Percentiles rank a stretch among this genome's conserved stretches.
Evolutionary conservation across 2,329 filamentous ascomycete genomes (phyloP).

Genomic region (Graphium sp.): DNA sequence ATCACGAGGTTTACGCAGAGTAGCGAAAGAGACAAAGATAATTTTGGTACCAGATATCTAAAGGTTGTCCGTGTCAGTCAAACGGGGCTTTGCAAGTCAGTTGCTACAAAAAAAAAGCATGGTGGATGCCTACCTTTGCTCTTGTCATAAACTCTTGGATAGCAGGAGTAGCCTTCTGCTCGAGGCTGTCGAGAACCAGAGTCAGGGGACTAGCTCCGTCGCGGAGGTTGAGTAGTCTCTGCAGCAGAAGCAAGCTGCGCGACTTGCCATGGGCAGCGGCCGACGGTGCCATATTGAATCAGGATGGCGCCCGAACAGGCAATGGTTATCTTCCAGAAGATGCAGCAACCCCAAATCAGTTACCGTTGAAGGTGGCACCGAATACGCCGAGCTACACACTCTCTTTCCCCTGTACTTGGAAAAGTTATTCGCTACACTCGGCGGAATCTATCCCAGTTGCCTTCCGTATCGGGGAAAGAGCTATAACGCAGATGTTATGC

Average conservation of each 20-base stretch:
- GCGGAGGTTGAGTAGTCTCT: slow-evolving; percentile 63
- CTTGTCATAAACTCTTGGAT: slow-evolving; percentile 58
- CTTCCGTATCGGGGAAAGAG: no score
- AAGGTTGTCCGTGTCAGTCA: no score
- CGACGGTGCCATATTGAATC: slow-evolving; percentile 32
- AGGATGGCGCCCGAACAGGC: not conserved
- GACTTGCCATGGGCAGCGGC: slow-evolving; percentile 55
- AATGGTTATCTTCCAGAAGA: no score
- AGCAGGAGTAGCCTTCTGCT: slow-evolving; percentile 59
- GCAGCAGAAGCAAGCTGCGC: slow-evolving; percentile 70
- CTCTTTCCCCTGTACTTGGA: not conserved
- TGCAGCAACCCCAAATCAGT: no score
- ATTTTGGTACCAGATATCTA: no score
- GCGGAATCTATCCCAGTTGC: no score
- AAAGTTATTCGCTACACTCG: no score
- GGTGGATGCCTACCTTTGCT: slow-evolving; percentile 40
- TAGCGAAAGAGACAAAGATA: slow-evolving; percentile 65
- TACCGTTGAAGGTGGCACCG: no score
- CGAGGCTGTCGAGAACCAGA: slow-evolving; percentile 66
- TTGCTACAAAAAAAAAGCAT: slow-evolving; percentile 5
- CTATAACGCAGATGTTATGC: no score
- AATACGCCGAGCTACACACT: not conserved
- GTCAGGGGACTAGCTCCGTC: slow-evolving; percentile 77
- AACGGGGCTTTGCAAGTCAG: not conserved
- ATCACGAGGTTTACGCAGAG: slow-evolving; percentile 43